Base-by-base conservation (phyloP, 2,329 filamentous ascomycete species). In the Fusarium pseudonygamai region DNA sequence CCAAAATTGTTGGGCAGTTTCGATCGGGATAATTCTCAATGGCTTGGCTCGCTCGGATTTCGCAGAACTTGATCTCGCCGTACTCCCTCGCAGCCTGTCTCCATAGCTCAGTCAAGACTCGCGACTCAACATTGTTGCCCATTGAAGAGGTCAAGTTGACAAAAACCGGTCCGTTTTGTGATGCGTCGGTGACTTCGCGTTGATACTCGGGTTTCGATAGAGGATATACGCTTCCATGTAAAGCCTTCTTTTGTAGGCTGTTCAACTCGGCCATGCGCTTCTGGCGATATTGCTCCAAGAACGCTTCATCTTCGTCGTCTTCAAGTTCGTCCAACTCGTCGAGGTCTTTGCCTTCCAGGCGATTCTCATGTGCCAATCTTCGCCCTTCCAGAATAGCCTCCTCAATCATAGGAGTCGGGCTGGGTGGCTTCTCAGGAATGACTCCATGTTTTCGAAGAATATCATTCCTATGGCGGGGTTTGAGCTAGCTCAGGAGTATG, bases 351-450 rank as follows among this genome's bases (percentile, higher is more conserved):
- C 95, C 94, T 82, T 98, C 95, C 3, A 99, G 86, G 60, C 96
- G 87, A 81, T 98, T 98, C 80, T 98, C 96, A 79, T 98, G 92
- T 34, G 95, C 95, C 71, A 97, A 87, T 77, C 91, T 87, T 66
- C 93, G 90, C 18, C 93, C 96, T 84, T 97, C 93, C 26, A 92
- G 83, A 52, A 99, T 90, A 8, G 96, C 96, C 86, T 98, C 96
- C 84, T 99, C 93, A 78, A 99, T 98, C 85, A 97, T 92, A 12
- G 95, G 95, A 5, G 96, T 98, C 5, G 96, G 96, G 50, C 96
- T 97, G 7, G 95, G 95, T 1, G 96, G 95, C 81, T 97, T 98
- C 82, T 98, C 95, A n/a, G 96, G 96, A 71, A 99, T 98, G 75
- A 99, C 88, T 75, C 95, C 94, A 86, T 99, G 95, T 83, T 97